These are phyloP conservation scores for Clavispora asparagi DNA, from an alignment of 805 yeast genomes.

Conservation along the genomic window DNA sequence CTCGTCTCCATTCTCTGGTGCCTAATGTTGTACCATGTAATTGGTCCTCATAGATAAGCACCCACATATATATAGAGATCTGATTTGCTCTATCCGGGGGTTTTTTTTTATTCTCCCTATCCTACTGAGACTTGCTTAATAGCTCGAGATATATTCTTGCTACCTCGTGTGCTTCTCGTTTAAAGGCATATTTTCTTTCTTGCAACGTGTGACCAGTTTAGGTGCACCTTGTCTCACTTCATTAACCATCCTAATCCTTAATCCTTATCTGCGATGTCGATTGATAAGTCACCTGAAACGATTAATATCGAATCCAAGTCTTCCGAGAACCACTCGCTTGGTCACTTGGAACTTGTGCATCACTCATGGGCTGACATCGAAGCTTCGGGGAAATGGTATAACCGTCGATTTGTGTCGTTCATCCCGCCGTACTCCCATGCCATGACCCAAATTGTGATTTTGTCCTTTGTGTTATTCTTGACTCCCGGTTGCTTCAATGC, in stretches of 20 bases:
- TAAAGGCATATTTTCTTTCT: background rate
- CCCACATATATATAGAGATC: background rate
- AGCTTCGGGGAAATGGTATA: constrained; percentile 39
- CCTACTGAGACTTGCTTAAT: background rate
- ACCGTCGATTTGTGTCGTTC: constrained; percentile 18
- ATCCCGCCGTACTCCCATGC: constrained; percentile 35
- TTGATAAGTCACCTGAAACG: constrained; percentile 4
- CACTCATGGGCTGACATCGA: constrained; percentile 27
- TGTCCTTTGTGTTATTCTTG: constrained; percentile 43
- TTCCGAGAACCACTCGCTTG: constrained; percentile 4
- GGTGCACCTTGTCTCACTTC: background rate
- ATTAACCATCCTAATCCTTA: background rate
- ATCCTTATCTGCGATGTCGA: background rate
- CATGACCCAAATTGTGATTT: constrained; percentile 40
- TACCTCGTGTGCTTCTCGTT: background rate
- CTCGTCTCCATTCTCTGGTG: background rate
- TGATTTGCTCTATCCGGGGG: background rate
- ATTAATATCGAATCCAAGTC: constrained; percentile 5
- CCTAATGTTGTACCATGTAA: background rate
- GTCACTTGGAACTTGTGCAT: constrained; percentile 18
- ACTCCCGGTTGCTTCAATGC: constrained; percentile 54
- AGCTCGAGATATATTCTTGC: background rate
- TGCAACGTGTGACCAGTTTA: too few relatives aligned
- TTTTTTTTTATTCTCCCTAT: background rate
- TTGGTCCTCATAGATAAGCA: background rate